phyloP scores from a whole-genome alignment of 2,329 filamentous ascomycete genomes.

The Gyromitra esculenta region DNA sequence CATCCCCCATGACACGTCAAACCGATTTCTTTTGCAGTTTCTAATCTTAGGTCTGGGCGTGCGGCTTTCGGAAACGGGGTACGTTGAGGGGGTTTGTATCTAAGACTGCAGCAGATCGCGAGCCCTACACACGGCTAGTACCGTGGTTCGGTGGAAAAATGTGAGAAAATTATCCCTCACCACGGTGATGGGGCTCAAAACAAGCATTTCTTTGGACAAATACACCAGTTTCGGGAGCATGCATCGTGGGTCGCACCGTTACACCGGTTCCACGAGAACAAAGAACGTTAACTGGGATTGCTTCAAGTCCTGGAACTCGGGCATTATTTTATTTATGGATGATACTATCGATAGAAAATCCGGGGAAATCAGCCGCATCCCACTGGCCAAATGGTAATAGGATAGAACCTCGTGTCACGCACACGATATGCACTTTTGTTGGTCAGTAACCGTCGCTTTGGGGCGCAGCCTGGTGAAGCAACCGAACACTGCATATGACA shows the following conservation, averaged over 20 bases:
- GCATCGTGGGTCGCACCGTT: constrained; percentile 9
- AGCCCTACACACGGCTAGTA: neutral
- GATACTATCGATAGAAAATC: constrained; percentile 39
- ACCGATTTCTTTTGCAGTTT: constrained; percentile 9
- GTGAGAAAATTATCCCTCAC: neutral
- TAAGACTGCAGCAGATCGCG: constrained; percentile 1
- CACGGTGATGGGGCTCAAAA: constrained; percentile 12
- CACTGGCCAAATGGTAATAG: neutral
- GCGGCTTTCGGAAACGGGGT: constrained; percentile 30
- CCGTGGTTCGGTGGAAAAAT: neutral
- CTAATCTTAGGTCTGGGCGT: constrained; percentile 30
- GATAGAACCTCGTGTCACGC: neutral
- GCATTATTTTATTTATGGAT: constrained; percentile 45
- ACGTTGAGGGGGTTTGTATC: neutral
- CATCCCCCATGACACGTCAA: constrained; percentile 33
- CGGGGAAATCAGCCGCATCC: constrained; percentile 45
- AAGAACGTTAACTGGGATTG: constrained; percentile 27
- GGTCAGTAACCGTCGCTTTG: neutral
- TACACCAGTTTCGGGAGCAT: constrained; percentile 16
- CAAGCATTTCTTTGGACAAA: constrained; percentile 26
- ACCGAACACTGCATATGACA: constrained; percentile 1
- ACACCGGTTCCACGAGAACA: constrained; percentile 29
- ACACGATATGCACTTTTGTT: neutral
- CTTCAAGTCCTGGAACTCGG: constrained; percentile 20
- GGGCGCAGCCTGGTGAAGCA: constrained; percentile 17